phyloP scores from a whole-genome alignment of 257 asterid species.

The Penstemon davidsonii region DNA sequence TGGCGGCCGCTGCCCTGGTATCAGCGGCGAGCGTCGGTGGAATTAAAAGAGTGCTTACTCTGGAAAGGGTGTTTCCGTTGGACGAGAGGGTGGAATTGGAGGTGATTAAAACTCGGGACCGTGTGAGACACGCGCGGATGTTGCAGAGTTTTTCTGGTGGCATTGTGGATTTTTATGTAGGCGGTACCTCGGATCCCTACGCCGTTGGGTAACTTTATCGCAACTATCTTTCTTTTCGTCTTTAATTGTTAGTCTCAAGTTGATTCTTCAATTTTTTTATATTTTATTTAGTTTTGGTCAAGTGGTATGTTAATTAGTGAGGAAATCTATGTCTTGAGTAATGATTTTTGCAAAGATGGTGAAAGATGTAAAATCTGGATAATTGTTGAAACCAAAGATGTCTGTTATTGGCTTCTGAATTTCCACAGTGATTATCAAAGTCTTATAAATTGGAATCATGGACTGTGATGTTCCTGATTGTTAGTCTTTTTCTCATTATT shows the following conservation, averaged over 20 bases:
- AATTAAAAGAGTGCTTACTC: slow-evolving; percentile 46
- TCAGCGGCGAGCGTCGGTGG: slow-evolving; percentile 33
- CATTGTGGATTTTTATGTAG: slow-evolving; percentile 66
- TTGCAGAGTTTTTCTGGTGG: slow-evolving; percentile 74
- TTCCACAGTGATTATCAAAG: neutral
- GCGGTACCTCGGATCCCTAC: slow-evolving; percentile 77
- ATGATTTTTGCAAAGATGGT: neutral
- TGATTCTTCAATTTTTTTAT: neutral
- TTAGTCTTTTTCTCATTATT: slow-evolving; percentile 3
- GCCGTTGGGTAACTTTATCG: slow-evolving; percentile 61
- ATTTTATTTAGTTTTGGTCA: neutral
- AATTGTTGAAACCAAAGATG: neutral
- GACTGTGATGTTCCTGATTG: neutral
- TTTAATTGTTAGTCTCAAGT: neutral
- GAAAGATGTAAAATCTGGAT: neutral
- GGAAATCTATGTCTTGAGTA: slow-evolving; percentile 1
- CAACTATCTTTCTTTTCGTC: neutral
- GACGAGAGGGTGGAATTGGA: slow-evolving; percentile 54
- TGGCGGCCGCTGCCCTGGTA: slow-evolving; percentile 26
- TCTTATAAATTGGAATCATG: neutral
- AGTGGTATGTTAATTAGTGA: neutral
- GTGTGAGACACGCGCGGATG: slow-evolving; percentile 74
- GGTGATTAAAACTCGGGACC: slow-evolving; percentile 66
- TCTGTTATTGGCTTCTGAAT: neutral
- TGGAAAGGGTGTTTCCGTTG: slow-evolving; percentile 68